Percentiles rank a stretch among this genome's conserved stretches.
Conservation (phyloP, 805 yeast genomes). For the Pichia membranifaciens region DNA sequence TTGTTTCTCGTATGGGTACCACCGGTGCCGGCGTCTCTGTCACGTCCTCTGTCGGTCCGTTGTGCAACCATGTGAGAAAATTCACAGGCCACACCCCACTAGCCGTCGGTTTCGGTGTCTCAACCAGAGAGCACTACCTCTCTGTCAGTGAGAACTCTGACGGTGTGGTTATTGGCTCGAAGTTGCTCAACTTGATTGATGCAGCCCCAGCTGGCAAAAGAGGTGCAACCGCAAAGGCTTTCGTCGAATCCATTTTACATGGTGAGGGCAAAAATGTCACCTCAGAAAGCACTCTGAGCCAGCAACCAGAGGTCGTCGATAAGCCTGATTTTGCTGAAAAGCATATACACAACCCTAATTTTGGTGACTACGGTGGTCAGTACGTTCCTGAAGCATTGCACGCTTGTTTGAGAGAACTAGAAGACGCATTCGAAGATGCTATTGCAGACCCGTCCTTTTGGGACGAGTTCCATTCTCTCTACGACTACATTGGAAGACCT, state of each 20-base stretch:
- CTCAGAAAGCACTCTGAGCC: slow-evolving; percentile 16
- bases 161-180: slow-evolving; percentile 95
- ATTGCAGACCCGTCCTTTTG: slow-evolving; percentile 87
- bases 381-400: slow-evolving; percentile 96
- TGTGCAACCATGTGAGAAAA: slow-evolving; percentile 70
- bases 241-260: slow-evolving; percentile 63
- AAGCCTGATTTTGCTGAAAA: slow-evolving; percentile 42
- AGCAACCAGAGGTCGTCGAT: slow-evolving; percentile 16
- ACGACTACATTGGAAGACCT: slow-evolving; percentile 95
- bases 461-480: slow-evolving; percentile 81
- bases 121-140: slow-evolving; percentile 84
- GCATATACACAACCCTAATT: slow-evolving; percentile 68
- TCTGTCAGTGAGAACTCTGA: slow-evolving; percentile 78
- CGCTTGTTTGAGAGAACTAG: slow-evolving; percentile 85
- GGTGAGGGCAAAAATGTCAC: slow-evolving; percentile 38
- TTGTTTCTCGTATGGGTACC: slow-evolving; percentile 96
- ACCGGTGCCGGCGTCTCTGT: slow-evolving; percentile 82
- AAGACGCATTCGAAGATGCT: slow-evolving; percentile 80
- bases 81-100: slow-evolving; percentile 73
- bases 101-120: slow-evolving; percentile 97
- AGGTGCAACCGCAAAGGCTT: slow-evolving; percentile 57
- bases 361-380: slow-evolving; percentile 98
- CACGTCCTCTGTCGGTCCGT: slow-evolving; percentile 53
- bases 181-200: slow-evolving; percentile 64
- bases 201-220: slow-evolving; percentile 58